Base-by-base conservation (phyloP, 2,329 filamentous ascomycete genomes). In the Didymella keratinophila region DNA sequence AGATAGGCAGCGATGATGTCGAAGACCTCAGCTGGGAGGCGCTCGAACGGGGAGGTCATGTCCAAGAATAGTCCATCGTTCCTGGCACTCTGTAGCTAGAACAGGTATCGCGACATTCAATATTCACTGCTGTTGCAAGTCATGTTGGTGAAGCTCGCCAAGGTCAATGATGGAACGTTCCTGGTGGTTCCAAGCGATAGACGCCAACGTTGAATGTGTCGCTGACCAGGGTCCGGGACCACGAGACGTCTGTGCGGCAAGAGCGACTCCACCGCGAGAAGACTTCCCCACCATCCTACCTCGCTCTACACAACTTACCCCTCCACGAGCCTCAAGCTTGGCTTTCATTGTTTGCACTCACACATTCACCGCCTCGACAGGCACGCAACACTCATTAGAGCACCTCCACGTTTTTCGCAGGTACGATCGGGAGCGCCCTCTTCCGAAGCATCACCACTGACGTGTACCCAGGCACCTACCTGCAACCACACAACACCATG, bases 11-110 rank as follows among this genome's bases (percentile, higher is more conserved):
- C 58, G 27, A 74, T 60, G 27, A 69, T 50, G 23, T 73, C 71
- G 34, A 70, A 64, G 7, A 74, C 60, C 67, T 75, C 72, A 16
- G 68, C 63, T 20, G 70, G 70, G 43, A 75, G 70, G 41, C 56
- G 48, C 47, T 72, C 71, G 27, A 75, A 56, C 4, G 50, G 58
- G 41, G 71, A 65, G 45, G 56, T 46, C 68, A 72, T 75, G 53
- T 51, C 51, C 41, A 23, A n/a, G 11, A 27, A 14, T 41, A 34
- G 23, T 49, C 56, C 56, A 58, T 58, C 10, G 14, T 45, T 47
- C n/a, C 44, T 36, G 56, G 32, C 23, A 7, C 21, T 5, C 39
- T 28, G 21, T 28, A 36, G 32, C 21, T 34, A 28, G 30, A 4
- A 47, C 21, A 56, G 51, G 21, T 36, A 32, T 2, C 27, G 7